These are phyloP conservation scores for Bipolaris cookei DNA, from an alignment of 2,329 filamentous ascomycete genomes.

Conservation along the genomic window DNA sequence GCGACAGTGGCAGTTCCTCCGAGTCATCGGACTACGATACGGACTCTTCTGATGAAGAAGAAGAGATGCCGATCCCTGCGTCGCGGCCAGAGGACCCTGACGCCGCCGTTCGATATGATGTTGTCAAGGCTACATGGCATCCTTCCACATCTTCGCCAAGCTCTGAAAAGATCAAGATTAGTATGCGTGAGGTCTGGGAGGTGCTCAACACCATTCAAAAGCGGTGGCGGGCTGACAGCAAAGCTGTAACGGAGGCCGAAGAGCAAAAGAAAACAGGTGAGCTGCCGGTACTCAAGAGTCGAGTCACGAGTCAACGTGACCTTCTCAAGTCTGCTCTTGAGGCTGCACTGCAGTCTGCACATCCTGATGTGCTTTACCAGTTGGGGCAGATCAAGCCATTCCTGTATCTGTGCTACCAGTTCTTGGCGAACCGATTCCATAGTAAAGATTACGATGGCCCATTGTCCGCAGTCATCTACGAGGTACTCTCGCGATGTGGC, in stretches of 20 bases:
- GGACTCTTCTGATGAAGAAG: conserved; percentile 60
- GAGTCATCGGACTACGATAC: conserved; percentile 59
- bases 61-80: conserved; percentile 62
- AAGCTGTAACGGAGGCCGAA: conserved; percentile 63
- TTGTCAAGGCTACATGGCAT: conserved; percentile 67
- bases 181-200: conserved; percentile 64
- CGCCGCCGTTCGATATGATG: conserved; percentile 63
- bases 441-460: conserved; percentile 54
- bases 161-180: conserved; percentile 60
- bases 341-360: conserved; percentile 54
- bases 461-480: conserved; percentile 52
- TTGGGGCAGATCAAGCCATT: conserved; percentile 50
- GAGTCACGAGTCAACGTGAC: conserved; percentile 64
- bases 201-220: conserved; percentile 66
- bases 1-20: conserved; percentile 54
- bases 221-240: conserved; percentile 65
- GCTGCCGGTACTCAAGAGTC: conserved; percentile 61
- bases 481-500: conserved; percentile 66
- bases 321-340: conserved; percentile 61
- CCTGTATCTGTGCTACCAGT: conserved; percentile 56
- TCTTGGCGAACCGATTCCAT: conserved; percentile 56
- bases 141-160: conserved; percentile 59
- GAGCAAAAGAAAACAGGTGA: conserved; percentile 62
- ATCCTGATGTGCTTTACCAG: conserved; percentile 54
- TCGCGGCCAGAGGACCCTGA: conserved; percentile 60